Percentiles rank a stretch among this genome's conserved stretches.
These are phyloP conservation scores for Phialemoniopsis sp. DNA, from an alignment of 2,329 filamentous ascomycete species.

Conservation along the genomic window DNA sequence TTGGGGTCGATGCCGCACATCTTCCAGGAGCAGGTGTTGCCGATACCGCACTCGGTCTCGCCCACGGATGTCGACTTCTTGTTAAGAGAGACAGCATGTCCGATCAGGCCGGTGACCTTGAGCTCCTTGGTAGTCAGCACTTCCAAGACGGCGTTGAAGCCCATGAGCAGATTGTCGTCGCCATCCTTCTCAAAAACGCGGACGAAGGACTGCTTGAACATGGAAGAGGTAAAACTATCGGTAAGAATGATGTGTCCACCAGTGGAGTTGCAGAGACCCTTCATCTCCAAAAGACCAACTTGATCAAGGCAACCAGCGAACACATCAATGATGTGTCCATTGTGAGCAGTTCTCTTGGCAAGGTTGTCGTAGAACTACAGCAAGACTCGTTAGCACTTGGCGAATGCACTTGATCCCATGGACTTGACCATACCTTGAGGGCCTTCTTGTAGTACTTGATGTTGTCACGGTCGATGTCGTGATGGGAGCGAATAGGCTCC, in stretches of 20 bases:
- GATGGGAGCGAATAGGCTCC: conserved; percentile 95
- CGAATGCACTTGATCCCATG: not conserved
- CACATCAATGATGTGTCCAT: conserved; percentile 95
- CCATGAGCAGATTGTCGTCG: conserved; percentile 93
- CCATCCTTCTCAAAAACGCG: conserved; percentile 96
- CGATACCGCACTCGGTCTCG: conserved; percentile 96
- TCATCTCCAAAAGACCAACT: conserved; percentile 97
- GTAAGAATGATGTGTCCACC: conserved; percentile 98
- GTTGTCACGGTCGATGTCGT: conserved; percentile 97
- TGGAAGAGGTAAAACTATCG: conserved; percentile 96
- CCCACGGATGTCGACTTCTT: conserved; percentile 97
- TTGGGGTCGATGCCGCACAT: conserved; percentile 98
- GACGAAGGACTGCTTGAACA: conserved; percentile 98
- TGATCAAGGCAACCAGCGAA: conserved; percentile 97
- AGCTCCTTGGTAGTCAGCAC: conserved; percentile 96
- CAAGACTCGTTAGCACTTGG: not conserved
- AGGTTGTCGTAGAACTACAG: conserved; percentile 85
- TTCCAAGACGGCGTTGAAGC: conserved; percentile 94
- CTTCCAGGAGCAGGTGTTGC: conserved; percentile 98
- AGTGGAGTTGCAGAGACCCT: conserved; percentile 90
- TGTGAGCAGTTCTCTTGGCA: conserved; percentile 91
- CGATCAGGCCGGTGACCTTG: conserved; percentile 95
- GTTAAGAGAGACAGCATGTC: conserved; percentile 93
- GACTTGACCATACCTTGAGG: conserved; percentile 62
- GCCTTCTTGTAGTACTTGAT: conserved; percentile 99